A percentile compares a stretch with the other conserved stretches of the same genome.
phyloP scores from a whole-genome alignment of 371 early-diverging fungal genomes.

The Mortierella sp. region DNA sequence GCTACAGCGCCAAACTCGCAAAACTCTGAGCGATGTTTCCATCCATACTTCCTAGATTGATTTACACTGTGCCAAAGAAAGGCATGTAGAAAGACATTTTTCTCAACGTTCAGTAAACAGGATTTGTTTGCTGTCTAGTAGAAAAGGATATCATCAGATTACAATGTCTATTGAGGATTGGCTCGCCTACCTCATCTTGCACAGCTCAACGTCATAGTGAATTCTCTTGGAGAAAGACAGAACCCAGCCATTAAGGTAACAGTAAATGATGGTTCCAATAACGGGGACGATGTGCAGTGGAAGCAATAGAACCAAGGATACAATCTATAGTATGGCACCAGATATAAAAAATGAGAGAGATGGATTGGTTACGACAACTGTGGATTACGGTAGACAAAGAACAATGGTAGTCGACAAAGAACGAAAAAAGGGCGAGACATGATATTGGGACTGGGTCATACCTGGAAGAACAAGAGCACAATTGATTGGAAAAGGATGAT shows the following conservation, averaged over 20 bases:
- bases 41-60: slow-evolving; percentile 68
- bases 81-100: neutral
- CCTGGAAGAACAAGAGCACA: slow-evolving; percentile 50
- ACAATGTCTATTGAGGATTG: neutral
- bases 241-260: slow-evolving; percentile 75
- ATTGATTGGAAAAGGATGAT: slow-evolving; percentile 47
- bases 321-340: slow-evolving; percentile 41
- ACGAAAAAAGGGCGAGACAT: neutral
- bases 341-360: neutral
- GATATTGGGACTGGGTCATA: neutral
- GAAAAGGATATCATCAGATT: neutral
- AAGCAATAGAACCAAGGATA: slow-evolving; percentile 68
- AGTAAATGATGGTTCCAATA: slow-evolving; percentile 68
- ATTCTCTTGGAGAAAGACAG: slow-evolving; percentile 64
- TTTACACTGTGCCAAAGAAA: slow-evolving; percentile 49
- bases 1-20: slow-evolving; percentile 74
- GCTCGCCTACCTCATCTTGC: slow-evolving; percentile 53
- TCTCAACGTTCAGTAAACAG: neutral
- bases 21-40: slow-evolving; percentile 63
- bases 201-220: slow-evolving; percentile 74
- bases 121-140: neutral
- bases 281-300: slow-evolving; percentile 77
- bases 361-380: neutral
- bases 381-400: neutral
- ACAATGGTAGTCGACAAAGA: too few relatives aligned